phyloP scores from a whole-genome alignment of 805 yeast species.

The Soucietia sequanensis region DNA sequence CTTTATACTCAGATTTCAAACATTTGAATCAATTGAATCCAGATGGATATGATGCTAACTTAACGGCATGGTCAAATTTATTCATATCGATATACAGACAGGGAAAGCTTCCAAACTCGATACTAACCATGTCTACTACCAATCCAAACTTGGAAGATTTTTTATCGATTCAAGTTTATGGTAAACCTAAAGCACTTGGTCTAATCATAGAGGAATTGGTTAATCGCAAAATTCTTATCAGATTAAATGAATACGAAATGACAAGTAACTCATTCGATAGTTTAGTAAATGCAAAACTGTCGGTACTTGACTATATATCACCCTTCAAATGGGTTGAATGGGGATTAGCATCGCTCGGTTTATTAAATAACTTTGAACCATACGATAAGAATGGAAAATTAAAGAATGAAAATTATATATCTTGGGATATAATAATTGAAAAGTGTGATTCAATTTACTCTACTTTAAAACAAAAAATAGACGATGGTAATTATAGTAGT shows the following conservation, averaged over 20 bases:
- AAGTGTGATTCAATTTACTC: constrained; percentile 5
- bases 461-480: constrained; percentile 6
- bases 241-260: constrained; percentile 3
- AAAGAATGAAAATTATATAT: constrained; percentile 21
- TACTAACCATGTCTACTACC: constrained; percentile 7
- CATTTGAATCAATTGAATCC: constrained; percentile 31
- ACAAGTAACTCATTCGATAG: neutral
- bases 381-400: constrained; percentile 12
- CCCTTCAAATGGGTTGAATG: constrained; percentile 12
- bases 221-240: constrained; percentile 7
- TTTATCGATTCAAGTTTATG: constrained; percentile 18
- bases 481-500: constrained; percentile 14
- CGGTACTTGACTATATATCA: neutral
- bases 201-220: constrained; percentile 16
- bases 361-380: constrained; percentile 14
- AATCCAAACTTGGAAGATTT: constrained; percentile 8
- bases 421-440: constrained; percentile 16
- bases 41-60: constrained; percentile 43
- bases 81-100: constrained; percentile 5
- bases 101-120: neutral
- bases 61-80: constrained; percentile 35
- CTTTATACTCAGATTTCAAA: constrained; percentile 36
- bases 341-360: constrained; percentile 12
- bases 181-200: constrained; percentile 19
- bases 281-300: constrained; percentile 9